Evolutionary conservation across 164 flowering plant genomes (phyloP), one percentile per base, ranked within the genome.

Genomic region (Santalum album): DNA sequence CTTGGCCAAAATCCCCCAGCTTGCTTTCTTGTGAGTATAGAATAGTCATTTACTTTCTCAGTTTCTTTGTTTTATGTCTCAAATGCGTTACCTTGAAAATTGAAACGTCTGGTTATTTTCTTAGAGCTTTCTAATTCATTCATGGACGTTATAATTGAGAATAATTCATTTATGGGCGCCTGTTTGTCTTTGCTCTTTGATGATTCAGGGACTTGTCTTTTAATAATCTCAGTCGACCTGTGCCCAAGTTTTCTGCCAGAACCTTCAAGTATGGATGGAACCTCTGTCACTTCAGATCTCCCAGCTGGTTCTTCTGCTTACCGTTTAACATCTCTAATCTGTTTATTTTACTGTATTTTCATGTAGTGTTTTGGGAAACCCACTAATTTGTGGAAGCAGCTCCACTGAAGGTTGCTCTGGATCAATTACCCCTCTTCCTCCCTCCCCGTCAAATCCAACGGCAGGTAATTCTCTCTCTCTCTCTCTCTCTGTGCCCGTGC

Each of bases 21-120:
- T 90, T 64, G 70, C 83, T 72, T 86, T 90, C 84, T 72, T 87
- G 98, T 90, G 79, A 90, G 96, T 79, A 43, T 61, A 90, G 96
- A 78, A 43, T 61, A n/a, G 26, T 48, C 40, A 53, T 42, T 47
- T 11, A 38, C 12, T 12, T 14, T 43, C 52, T 56, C n/a, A 40
- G 26, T 60, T 35, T 58, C 50, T 60, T 34, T 19, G 14, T 46
- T 0, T 46, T 3, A 29, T 20, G 29, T 55, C 6, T 22, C 12
- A 20, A 20, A 3, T 12, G 58, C 29, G 20, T 38, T 45, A 39
- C 53, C 61, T 58, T 61, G 64, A 57, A 54, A 62, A 21, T 19
- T 12, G 54, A 53, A 52, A 47, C 58, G n/a, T 32, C 16, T 38
- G 57, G 63, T 58, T 44, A 43, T 17, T 50, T 36, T 55, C 27